A percentile compares a stretch with the other conserved stretches of the same genome.
phyloP scores from a whole-genome alignment of 1,284 basidiomycete species.

The Papiliotrema laurentii region DNA sequence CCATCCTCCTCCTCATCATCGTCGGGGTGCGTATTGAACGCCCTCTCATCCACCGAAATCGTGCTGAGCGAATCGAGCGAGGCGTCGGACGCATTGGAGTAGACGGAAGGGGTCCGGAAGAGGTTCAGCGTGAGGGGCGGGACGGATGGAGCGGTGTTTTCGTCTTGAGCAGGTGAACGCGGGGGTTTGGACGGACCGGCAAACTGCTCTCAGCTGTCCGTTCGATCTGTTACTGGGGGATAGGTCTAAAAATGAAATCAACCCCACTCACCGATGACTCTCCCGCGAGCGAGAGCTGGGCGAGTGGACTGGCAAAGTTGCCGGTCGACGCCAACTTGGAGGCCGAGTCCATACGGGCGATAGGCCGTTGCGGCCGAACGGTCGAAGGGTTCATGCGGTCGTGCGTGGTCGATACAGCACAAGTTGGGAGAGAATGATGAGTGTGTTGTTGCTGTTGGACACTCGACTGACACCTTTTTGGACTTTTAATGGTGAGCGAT shows the following conservation, averaged over 20 bases:
- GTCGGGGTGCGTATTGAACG: constrained; percentile 9
- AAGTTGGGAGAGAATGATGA: too few relatives aligned
- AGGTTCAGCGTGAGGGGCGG: constrained; percentile 41
- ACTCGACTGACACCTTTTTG: too few relatives aligned
- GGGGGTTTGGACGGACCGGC: background rate
- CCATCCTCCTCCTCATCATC: constrained; percentile 2
- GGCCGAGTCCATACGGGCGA: too few relatives aligned
- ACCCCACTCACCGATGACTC: constrained; percentile 1
- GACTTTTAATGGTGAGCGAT: too few relatives aligned
- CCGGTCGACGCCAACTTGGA: constrained; percentile 10
- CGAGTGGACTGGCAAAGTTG: constrained; percentile 20
- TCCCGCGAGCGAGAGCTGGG: constrained; percentile 7
- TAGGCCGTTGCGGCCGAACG: too few relatives aligned
- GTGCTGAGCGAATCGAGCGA: constrained; percentile 18
- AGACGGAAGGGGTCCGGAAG: constrained; percentile 35
- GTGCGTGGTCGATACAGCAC: too few relatives aligned
- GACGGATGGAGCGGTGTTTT: constrained; percentile 16
- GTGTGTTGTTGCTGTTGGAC: too few relatives aligned
- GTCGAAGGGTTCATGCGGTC: too few relatives aligned
- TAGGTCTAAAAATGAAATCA: background rate
- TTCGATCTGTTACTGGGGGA: background rate
- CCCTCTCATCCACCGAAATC: constrained; percentile 6
- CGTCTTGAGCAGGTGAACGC: too few relatives aligned
- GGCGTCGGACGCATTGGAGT: constrained; percentile 27
- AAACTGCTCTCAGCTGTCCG: background rate